Evolutionary conservation across 192 early-diverging fungal genomes (phyloP).

Genomic region (Coemansia erecta): DNA sequence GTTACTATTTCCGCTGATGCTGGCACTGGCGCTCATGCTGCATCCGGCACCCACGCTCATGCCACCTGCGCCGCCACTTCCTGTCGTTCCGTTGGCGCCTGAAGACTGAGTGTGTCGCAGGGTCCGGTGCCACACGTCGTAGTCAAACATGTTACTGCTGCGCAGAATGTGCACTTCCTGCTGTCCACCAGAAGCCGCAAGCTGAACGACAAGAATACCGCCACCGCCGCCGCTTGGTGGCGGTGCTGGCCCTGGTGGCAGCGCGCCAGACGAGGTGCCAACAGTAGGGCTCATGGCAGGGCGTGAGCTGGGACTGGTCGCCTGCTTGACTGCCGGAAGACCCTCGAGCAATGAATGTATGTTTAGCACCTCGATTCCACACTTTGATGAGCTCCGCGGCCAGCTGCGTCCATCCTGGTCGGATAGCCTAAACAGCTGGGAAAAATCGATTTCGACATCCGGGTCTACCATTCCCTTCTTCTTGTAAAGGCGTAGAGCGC

Average conservation of each 20-base stretch:
- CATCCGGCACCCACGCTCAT: slow-evolving; percentile 8
- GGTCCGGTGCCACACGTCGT: slow-evolving; percentile 39
- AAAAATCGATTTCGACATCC: slow-evolving; percentile 38
- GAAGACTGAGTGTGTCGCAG: slow-evolving; percentile 33
- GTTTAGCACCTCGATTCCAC: slow-evolving; percentile 9
- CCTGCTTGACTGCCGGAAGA: slow-evolving; percentile 6
- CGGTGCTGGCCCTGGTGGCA: neutral
- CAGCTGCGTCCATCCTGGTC: slow-evolving; percentile 44
- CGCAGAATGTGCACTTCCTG: slow-evolving; percentile 21
- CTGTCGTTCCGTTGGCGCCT: slow-evolving; percentile 9
- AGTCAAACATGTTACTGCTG: slow-evolving; percentile 33
- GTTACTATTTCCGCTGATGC: slow-evolving; percentile 39
- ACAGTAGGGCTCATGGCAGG: neutral
- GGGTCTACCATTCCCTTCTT: slow-evolving; percentile 31
- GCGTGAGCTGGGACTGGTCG: neutral
- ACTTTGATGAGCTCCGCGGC: slow-evolving; percentile 31
- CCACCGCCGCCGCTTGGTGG: slow-evolving; percentile 10
- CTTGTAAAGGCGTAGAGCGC: slow-evolving; percentile 36
- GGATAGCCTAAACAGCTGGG: slow-evolving; percentile 35
- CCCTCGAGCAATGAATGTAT: slow-evolving; percentile 22
- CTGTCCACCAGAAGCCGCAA: slow-evolving; percentile 3
- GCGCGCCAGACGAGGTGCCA: neutral
- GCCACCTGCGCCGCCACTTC: slow-evolving; percentile 13
- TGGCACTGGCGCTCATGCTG: slow-evolving; percentile 39
- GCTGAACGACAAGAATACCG: slow-evolving; percentile 48